Evolutionary conservation across 108 stramenopile species (phyloP), one percentile per base, ranked within the genome.

Genomic region (Cyclotella choctawhatcheeana): DNA sequence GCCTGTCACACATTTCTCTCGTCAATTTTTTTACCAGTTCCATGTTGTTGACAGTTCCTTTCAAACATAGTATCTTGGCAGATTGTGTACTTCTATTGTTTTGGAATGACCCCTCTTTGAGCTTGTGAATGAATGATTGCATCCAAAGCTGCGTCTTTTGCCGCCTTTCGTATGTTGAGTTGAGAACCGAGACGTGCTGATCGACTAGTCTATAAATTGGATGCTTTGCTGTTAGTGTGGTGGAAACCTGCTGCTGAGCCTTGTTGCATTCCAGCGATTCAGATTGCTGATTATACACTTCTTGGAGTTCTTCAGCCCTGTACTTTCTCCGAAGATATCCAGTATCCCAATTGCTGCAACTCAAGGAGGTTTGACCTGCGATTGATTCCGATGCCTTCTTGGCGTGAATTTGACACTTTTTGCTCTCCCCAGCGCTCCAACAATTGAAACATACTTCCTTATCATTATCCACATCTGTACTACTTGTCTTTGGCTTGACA

Each of bases 301-400:
- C 85, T 79, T 91, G 88, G 18, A 91, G 84, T 60, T 89, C 88
- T 67, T 92, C 90, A n/a, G 87, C 50, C 4, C 90, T 65, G 52
- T 89, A 87, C 40, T 85, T 81, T 59, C 90, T 80, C 44, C 85
- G 75, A 54, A 92, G 37, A 8, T 76, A 86, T 3, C 48, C 84
- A 6, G 87, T 54, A 48, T 85, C 84, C 90, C 90, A 92, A 73
- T 88, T 92, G 50, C 73, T 67, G 84, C 90, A 92, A 67, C 86
- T 81, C 29, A 86, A 64, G 26, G 47, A 33, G 65, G 21, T 64
- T 68, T 52, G 50, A 1, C 60, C 55, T 50, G 13, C 3, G 26
- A 5, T 37, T 51, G 32, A 30, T 35, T 7, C 16, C 37, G 62
- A 43, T 51, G 20, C 17, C 50, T 7, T 59, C 13, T 76, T 29